phyloP scores from a whole-genome alignment of 2,329 filamentous ascomycete genomes.

The Talaromyces sp. region DNA sequence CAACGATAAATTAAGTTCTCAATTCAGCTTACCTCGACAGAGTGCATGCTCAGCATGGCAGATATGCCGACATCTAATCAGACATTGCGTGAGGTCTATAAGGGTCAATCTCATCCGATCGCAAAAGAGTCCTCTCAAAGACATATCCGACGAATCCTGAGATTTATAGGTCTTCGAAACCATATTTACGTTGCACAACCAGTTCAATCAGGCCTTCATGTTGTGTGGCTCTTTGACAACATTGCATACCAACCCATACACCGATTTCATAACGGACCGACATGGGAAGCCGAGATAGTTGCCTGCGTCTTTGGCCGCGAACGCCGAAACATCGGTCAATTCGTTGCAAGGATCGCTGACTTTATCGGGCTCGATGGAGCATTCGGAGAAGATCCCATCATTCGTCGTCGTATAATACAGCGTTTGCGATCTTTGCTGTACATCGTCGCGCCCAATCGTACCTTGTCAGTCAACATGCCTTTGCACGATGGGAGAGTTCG shows the following conservation, averaged over 20 bases:
- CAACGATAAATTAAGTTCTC: background rate
- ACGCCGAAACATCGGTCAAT: constrained; percentile 63
- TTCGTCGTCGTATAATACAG: constrained; percentile 62
- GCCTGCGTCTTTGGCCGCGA: constrained; percentile 75
- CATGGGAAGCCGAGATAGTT: constrained; percentile 80
- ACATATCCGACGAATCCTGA: background rate
- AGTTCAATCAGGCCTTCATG: constrained; percentile 56
- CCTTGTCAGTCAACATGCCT: constrained; percentile 60
- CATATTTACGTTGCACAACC: constrained; percentile 58
- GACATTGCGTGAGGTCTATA: background rate
- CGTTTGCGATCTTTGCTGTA: constrained; percentile 67
- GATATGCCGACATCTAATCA: background rate
- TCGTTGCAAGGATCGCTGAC: constrained; percentile 68
- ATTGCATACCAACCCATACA: constrained; percentile 64
- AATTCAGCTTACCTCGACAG: background rate
- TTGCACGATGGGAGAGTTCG: constrained; percentile 26
- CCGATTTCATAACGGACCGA: constrained; percentile 30
- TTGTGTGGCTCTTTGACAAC: constrained; percentile 87
- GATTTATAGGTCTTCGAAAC: constrained; percentile 26
- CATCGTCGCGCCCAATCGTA: constrained; percentile 67
- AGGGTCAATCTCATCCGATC: background rate
- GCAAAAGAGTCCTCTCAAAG: background rate
- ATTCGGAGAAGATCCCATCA: constrained; percentile 43
- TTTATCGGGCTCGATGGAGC: constrained; percentile 64
- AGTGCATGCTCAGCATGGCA: background rate